These are phyloP conservation scores for Saccharomyces hybrid DNA, from an alignment of 1,139 yeast species.

Conservation along the genomic window DNA sequence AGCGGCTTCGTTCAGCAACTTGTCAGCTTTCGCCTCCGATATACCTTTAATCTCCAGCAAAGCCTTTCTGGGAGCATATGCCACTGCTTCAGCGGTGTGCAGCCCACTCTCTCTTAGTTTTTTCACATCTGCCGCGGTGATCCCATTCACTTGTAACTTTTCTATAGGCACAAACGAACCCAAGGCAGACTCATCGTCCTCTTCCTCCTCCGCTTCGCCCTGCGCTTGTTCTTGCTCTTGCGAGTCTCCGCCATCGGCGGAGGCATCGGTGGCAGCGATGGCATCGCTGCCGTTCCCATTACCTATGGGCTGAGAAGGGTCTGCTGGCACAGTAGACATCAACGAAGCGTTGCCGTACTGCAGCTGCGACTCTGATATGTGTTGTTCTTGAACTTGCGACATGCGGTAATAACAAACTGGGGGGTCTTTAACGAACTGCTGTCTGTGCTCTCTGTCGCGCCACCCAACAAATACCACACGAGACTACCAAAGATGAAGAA, in stretches of 20 bases:
- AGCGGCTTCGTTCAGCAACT: conserved; percentile 72
- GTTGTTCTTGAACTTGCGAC: conserved; percentile 16
- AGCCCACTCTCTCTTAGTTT: conserved; percentile 78
- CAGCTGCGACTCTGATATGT: conserved; percentile 11
- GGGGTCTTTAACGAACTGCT: not conserved
- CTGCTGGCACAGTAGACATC: conserved; percentile 15
- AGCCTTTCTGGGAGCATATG: conserved; percentile 80
- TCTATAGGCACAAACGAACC: conserved; percentile 34
- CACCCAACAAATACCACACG: not conserved
- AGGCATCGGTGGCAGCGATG: conserved; percentile 3
- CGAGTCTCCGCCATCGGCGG: conserved; percentile 11
- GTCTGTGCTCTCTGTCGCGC: not conserved
- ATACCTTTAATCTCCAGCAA: conserved; percentile 80
- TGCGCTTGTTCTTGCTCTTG: conserved; percentile 9
- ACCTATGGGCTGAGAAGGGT: conserved; percentile 4
- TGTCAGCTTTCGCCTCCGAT: conserved; percentile 93
- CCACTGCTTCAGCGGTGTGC: conserved; percentile 86
- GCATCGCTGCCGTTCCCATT: not conserved
- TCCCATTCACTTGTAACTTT: conserved; percentile 72
- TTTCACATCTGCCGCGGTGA: conserved; percentile 67
- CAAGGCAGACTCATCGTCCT: conserved; percentile 39
- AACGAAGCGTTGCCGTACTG: conserved; percentile 9
- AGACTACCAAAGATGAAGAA: not conserved
- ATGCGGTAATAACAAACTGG: not conserved
- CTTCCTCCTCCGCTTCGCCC: conserved; percentile 29